Evolutionary conservation across 2,329 filamentous ascomycete species (phyloP).

Genomic region (Fusarium sp.): DNA sequence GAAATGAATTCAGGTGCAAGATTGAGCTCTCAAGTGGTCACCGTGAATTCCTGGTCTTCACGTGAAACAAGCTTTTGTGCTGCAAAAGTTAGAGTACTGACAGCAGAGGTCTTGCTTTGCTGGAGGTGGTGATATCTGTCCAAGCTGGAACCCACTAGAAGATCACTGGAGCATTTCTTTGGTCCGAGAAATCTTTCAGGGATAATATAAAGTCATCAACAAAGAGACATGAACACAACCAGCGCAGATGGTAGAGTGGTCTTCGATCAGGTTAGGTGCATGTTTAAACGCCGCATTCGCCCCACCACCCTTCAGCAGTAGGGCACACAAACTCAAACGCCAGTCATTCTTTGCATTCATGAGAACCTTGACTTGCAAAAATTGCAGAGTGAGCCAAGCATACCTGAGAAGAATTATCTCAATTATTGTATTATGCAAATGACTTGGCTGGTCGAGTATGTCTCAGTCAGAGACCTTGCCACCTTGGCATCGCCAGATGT

Average conservation of each 20-base stretch:
- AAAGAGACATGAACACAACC: background rate
- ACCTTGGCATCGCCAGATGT: background rate
- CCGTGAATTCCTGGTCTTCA: too few relatives aligned
- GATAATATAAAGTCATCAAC: background rate
- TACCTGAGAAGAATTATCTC: accelerated
- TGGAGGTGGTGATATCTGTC: accelerated
- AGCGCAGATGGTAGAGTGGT: background rate
- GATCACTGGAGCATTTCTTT: too few relatives aligned
- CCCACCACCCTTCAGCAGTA: background rate
- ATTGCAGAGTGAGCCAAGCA: background rate
- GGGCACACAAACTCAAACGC: background rate
- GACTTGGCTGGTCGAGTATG: accelerated
- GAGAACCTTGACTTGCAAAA: background rate
- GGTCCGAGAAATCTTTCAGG: background rate
- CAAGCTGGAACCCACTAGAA: accelerated
- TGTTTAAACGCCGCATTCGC: background rate
- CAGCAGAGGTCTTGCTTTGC: background rate
- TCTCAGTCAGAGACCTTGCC: background rate
- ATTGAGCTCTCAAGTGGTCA: background rate
- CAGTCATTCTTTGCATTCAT: background rate
- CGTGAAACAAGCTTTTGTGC: background rate
- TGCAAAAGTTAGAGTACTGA: accelerated
- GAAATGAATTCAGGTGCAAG: accelerated
- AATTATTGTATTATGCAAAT: background rate
- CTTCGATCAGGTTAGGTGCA: background rate